Evolutionary conservation across 2,329 filamentous ascomycete genomes (phyloP).

Genomic region (Knoxdaviesia capensis): DNA sequence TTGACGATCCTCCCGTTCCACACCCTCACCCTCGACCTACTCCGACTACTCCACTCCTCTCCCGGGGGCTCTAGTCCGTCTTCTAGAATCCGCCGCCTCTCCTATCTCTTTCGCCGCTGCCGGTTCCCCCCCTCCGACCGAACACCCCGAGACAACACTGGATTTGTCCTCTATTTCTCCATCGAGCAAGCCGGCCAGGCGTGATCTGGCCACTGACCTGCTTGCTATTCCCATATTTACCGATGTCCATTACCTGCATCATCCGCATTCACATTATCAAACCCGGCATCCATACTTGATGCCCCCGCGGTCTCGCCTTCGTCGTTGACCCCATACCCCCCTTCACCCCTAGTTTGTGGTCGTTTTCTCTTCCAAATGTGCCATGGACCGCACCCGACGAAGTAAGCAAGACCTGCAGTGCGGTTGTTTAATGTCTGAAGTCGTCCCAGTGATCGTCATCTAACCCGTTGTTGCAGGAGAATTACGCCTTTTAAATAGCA

Average conservation of each 20-base stretch:
- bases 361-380: constrained; percentile 2
- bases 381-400: constrained; percentile 5
- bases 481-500: constrained; percentile 70
- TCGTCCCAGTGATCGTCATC: neutral
- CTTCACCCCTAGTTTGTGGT: neutral
- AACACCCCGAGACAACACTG: neutral
- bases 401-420: neutral
- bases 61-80: too few species aligned
- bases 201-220: neutral
- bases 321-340: neutral
- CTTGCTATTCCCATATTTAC: neutral
- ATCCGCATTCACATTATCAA: constrained; percentile 1
- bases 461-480: constrained; percentile 40
- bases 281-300: constrained; percentile 4
- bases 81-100: too few species aligned
- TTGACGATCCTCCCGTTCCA: too few species aligned
- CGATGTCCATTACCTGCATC: constrained; percentile 4
- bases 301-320: neutral
- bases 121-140: neutral
- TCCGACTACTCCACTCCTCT: too few species aligned
- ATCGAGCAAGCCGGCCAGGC: too few species aligned
- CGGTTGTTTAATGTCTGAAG: neutral
- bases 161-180: neutral
- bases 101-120: neutral
- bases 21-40: too few species aligned